Evolutionary conservation across 1,284 basidiomycete species (phyloP).

Genomic region (Leccinum variabile): DNA sequence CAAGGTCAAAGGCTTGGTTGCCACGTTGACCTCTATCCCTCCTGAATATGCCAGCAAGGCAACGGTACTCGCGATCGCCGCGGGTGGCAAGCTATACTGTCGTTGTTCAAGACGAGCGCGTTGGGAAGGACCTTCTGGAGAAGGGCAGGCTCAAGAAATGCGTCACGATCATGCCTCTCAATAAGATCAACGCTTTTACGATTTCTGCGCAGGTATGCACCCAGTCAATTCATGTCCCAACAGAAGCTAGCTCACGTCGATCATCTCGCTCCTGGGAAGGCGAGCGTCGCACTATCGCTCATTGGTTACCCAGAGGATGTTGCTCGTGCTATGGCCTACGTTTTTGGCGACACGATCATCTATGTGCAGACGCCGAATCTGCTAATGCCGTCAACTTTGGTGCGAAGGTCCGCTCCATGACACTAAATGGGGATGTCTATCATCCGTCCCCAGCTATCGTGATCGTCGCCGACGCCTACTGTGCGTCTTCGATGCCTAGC

Average conservation of each 20-base stretch:
- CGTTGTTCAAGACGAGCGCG: constrained; percentile 25
- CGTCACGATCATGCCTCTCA: constrained; percentile 89
- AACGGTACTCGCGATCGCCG: too few species aligned
- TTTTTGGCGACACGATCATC: constrained; percentile 92
- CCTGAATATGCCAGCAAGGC: too few species aligned
- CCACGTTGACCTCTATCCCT: too few species aligned
- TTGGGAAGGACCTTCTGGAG: constrained; percentile 84
- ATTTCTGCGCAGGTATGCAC: constrained; percentile 60
- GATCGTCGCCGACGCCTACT: too few species aligned
- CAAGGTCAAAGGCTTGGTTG: too few species aligned
- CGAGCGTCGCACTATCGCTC: constrained; percentile 83
- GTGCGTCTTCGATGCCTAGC: too few species aligned
- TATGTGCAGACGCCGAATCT: constrained; percentile 83
- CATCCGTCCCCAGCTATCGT: constrained; percentile 64
- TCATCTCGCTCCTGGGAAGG: constrained; percentile 80
- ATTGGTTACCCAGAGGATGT: constrained; percentile 88
- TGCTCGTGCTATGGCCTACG: constrained; percentile 87
- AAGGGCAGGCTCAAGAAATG: constrained; percentile 86
- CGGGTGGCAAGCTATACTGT: too few species aligned
- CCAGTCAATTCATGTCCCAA: neutral
- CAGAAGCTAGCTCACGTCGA: constrained; percentile 81
- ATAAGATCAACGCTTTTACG: constrained; percentile 80
- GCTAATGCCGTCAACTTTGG: constrained; percentile 94
- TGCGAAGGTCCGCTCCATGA: constrained; percentile 79
- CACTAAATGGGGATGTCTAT: constrained; percentile 94